A percentile compares a stretch with the other conserved stretches of the same genome.
Conservation (phyloP, 169 alveolate species). For the Plasmodium malariae region DNA sequence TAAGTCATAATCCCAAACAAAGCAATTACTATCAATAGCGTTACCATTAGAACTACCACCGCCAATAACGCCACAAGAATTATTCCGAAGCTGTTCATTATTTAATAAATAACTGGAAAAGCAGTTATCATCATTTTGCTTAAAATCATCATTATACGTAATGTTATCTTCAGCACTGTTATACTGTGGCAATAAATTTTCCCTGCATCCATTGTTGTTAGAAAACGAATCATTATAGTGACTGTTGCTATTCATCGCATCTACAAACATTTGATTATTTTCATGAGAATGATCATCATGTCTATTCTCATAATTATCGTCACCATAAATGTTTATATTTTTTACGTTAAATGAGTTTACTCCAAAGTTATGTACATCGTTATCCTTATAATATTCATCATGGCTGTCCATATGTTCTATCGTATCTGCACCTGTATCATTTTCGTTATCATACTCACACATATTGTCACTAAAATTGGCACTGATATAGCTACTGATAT, state of each 20-base stretch:
- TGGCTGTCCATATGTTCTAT: no score
- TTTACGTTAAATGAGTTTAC: background rate
- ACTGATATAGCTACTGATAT: background rate
- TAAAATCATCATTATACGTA: slow-evolving; percentile 17
- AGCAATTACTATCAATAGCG: background rate
- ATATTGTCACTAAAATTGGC: background rate
- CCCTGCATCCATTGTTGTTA: background rate
- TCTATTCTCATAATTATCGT: no score
- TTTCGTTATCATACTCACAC: background rate
- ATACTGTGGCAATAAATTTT: slow-evolving; percentile 42
- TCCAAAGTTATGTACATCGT: no score
- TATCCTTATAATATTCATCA: no score
- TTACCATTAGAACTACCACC: background rate
- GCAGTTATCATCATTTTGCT: background rate
- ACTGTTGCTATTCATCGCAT: background rate
- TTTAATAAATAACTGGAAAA: slow-evolving; percentile 9
- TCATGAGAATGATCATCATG: background rate
- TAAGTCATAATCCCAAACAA: slow-evolving; percentile 19
- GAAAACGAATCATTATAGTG: background rate
- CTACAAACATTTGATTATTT: background rate
- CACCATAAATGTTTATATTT: background rate
- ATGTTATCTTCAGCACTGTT: slow-evolving; percentile 71
- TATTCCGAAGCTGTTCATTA: background rate
- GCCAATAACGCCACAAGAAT: background rate
- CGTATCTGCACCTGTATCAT: no score